Base-by-base conservation (phyloP, 345 rosid species). In the Toxicodendron radicans region DNA sequence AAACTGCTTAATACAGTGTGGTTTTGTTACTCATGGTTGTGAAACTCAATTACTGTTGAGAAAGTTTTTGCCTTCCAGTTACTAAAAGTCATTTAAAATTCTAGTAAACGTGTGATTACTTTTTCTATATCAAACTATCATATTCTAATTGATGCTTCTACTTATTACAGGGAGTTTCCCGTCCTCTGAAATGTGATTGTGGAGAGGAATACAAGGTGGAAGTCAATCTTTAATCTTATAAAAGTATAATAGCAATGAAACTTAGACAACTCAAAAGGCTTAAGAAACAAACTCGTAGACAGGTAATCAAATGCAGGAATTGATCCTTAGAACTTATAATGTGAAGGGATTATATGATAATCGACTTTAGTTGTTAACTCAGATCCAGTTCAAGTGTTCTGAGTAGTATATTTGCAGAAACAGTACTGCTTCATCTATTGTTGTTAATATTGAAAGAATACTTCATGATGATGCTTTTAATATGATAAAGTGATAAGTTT, bases 161-260 rank as follows among this genome's bases (percentile, higher is more conserved):
- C 79, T 59, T 68, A 66, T 72, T 58, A 52, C 86, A 89, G 94
- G 94, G 86, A 61, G 82, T 87, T 75, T 85, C 92, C 63, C 82
- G 79, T 67, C 75, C 73, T 64, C 70, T 87, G 64, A 86, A 85
- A 78, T 91, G 93, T 66, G 69, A 65, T 12, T 89, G 94, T 69
- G 92, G 90, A 74, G 67, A 79, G 68, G 88, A 85, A 74, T 91
- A 85, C 88, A 79, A 48, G 78, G 86, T 89, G 56, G 65, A 69
- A 51, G 54, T 72, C 62, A 72, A 68, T 61, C 56, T 53, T 56
- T 61, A 56, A 58, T 35, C 72, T 24, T 73, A 80, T 76, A 33
- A 48, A 38, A 32, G 21, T 32, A 58, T 1, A 53, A 73, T 35
- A 46, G 46, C 41, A 18, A 21, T 59, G 54, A 73, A 65, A 59